phyloP scores from a whole-genome alignment of 2,329 filamentous ascomycete species.

The Colletotrichum navitas region DNA sequence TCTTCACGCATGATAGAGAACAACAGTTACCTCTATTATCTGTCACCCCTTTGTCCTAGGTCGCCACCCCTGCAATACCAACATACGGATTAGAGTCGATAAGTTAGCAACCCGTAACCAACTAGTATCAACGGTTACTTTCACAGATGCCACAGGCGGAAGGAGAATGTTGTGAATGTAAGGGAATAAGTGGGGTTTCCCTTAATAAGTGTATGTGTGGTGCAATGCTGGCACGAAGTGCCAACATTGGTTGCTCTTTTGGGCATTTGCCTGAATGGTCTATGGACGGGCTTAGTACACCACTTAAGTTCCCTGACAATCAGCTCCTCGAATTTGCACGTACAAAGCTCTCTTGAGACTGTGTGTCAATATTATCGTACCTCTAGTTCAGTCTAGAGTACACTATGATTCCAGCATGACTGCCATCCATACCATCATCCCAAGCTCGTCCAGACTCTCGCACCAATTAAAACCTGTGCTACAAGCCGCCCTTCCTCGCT shows the following conservation, averaged over 20 bases:
- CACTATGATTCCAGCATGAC: constrained; percentile 47
- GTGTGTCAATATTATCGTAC: too few species aligned
- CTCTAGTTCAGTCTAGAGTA: background rate
- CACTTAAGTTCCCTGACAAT: too few species aligned
- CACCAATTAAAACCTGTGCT: constrained; percentile 46
- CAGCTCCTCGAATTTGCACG: background rate
- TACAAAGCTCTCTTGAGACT: background rate
- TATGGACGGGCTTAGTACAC: too few species aligned
- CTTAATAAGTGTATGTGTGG: too few species aligned
- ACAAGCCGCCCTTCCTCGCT: constrained; percentile 26
- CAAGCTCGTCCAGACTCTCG: constrained; percentile 46
- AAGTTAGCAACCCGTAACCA: background rate
- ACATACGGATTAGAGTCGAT: background rate
- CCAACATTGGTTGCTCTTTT: too few species aligned
- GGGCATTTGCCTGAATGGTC: too few species aligned
- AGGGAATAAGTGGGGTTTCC: too few species aligned
- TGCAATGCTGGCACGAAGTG: too few species aligned
- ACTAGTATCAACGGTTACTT: background rate
- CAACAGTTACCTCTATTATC: too few species aligned
- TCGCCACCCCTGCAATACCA: too few species aligned
- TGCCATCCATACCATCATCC: constrained; percentile 49
- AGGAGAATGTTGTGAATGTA: background rate
- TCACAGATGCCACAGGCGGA: background rate
- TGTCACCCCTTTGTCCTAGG: too few species aligned
- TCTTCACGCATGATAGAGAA: too few species aligned